phyloP scores from a whole-genome alignment of 1,284 basidiomycete genomes.

The Ganoderma leucocontextum region DNA sequence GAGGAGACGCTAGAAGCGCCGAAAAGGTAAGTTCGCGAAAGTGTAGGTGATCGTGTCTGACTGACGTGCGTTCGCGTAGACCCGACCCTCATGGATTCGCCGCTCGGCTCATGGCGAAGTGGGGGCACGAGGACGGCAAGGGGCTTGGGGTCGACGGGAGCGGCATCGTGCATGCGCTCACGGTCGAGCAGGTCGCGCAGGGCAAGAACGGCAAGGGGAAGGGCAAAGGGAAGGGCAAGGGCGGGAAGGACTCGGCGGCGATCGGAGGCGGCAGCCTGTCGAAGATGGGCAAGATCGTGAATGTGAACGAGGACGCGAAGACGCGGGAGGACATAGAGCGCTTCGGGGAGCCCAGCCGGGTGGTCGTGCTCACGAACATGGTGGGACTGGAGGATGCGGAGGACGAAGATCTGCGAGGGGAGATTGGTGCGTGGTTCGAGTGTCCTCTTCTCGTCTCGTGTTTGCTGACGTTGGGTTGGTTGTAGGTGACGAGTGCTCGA shows the following conservation, averaged over 20 bases:
- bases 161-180: conserved; percentile 89
- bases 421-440: conserved; percentile 72
- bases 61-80: conserved; percentile 43
- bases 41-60: neutral
- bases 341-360: conserved; percentile 89
- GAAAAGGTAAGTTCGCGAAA: conserved; percentile 42
- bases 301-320: conserved; percentile 83
- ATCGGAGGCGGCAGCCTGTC: conserved; percentile 31
- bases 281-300: conserved; percentile 87
- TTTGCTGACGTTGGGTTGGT: neutral
- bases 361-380: conserved; percentile 89
- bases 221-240: conserved; percentile 45
- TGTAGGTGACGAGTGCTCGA: conserved; percentile 86
- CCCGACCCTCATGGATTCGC: conserved; percentile 78
- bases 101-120: conserved; percentile 87
- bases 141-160: conserved; percentile 85
- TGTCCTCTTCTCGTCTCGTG: too few relatives aligned
- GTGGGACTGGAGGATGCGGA: conserved; percentile 83
- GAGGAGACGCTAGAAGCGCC: conserved; percentile 40
- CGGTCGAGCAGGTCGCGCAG: conserved; percentile 72
- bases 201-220: conserved; percentile 44
- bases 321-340: conserved; percentile 76
- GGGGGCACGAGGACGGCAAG: conserved; percentile 94
- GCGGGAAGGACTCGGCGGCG: conserved; percentile 33
- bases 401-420: conserved; percentile 86